Evolutionary conservation across 352 stramenopile genomes (phyloP), one percentile per base, ranked within the genome.

Genomic region (Pilasporangium apinafurcum): DNA sequence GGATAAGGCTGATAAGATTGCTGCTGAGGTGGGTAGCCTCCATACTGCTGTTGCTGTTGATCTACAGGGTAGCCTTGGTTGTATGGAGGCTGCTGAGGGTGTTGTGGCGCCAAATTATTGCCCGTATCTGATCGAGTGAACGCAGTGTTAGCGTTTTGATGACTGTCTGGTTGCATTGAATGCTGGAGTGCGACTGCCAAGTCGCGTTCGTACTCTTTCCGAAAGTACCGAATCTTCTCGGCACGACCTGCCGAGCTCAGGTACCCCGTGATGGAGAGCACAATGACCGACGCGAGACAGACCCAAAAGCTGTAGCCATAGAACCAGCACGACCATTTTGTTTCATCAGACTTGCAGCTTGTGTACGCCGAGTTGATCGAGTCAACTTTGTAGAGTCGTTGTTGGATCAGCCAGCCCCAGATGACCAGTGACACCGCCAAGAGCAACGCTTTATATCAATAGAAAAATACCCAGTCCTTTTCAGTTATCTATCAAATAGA

Each of bases 291-390:
- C 4, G 77, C 77, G n/a, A 92, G 59, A 46, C 77, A 88, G 10
- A 86, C 76, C 80, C 80, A 92, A 40, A 92, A 92, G 52, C 80
- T 92, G 50, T 77, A 88, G 13, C 80, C 80, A 47, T 92, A 92
- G 61, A 92, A 92, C 80, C 80, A 92, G 59, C 80, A 92, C 34
- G 68, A 69, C 80, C 80, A 92, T 28, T 87, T 44, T 26, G 55
- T 65, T 37, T 67, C 56, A 41, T 88, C 62, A 1, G 68, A 59
- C 55, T 90, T 89, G 48, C 80, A 92, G 26, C 60, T 80, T 8
- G 70, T 69, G 51, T 86, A 92, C 6, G 76, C 76, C 12, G 77
- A 72, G 48, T 82, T 85, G 43, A 92, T 74, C 5, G 72, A 78
- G 48, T 92, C 80, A 36, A 90, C 80, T 32, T 85, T 59, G 47